These are phyloP conservation scores for Medicago lupulina DNA, from an alignment of 306 rosid genomes.

Conservation along the genomic window DNA sequence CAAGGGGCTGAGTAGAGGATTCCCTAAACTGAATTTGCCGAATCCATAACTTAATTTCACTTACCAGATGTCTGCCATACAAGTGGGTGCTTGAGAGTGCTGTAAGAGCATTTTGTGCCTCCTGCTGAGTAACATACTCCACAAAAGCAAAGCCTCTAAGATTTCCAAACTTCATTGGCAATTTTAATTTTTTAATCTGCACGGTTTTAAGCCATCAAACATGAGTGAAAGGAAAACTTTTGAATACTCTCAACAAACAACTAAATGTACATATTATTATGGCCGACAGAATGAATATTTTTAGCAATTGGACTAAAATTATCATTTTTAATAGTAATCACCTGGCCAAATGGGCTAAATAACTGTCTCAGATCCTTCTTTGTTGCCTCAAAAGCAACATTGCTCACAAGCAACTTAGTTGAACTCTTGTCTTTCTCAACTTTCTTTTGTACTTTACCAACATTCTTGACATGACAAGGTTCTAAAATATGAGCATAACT, in stretches of 20 bases:
- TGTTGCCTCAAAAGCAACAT: constrained; percentile 91
- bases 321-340: constrained; percentile 42
- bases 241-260: neutral
- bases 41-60: constrained; percentile 43
- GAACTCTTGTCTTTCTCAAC: constrained; percentile 76
- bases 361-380: constrained; percentile 84
- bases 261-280: neutral
- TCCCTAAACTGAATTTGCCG: neutral
- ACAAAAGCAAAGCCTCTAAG: constrained; percentile 97
- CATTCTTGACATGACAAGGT: constrained; percentile 74
- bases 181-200: constrained; percentile 87
- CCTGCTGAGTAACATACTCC: constrained; percentile 91
- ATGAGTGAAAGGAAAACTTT: constrained; percentile 9
- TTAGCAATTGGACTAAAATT: constrained; percentile 1
- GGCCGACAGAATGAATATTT: constrained; percentile 7
- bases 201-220: neutral
- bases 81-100: constrained; percentile 85
- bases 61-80: constrained; percentile 92
- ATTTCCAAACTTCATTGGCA: constrained; percentile 82
- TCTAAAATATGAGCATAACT: constrained; percentile 82
- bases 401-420: constrained; percentile 78
- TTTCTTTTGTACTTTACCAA: constrained; percentile 54
- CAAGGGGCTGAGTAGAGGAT: neutral
- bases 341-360: constrained; percentile 96
- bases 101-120: constrained; percentile 72